Percentiles rank a stretch among this genome's conserved stretches.
Evolutionary conservation across 306 rosid genomes (phyloP).

Genomic region (Gillenia trifoliata): DNA sequence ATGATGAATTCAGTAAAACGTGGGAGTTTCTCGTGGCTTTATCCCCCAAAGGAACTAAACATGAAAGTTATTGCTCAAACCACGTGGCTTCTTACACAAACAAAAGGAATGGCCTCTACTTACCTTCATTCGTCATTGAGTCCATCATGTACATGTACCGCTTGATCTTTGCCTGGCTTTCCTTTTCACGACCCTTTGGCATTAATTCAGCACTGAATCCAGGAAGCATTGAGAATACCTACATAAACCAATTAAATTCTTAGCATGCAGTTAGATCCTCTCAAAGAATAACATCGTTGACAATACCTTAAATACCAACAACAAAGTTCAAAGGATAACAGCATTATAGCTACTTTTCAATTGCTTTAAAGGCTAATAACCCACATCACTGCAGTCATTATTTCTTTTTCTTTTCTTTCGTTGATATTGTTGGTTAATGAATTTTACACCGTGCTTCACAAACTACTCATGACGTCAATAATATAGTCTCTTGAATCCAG

Average conservation of each 20-base stretch:
- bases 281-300: not conserved
- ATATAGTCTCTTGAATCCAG: not conserved
- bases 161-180: slow-evolving; percentile 83
- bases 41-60: not conserved
- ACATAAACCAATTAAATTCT: slow-evolving; percentile 15
- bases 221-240: slow-evolving; percentile 85
- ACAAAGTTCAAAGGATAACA: not conserved
- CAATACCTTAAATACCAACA: no score
- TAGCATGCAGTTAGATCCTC: not conserved
- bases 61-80: not conserved
- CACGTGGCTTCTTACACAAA: not conserved
- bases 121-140: slow-evolving; percentile 91
- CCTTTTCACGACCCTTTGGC: slow-evolving; percentile 92
- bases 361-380: not conserved
- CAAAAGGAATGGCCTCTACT: slow-evolving; percentile 13
- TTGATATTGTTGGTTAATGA: not conserved
- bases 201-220: slow-evolving; percentile 69
- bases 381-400: not conserved
- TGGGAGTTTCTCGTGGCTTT: not conserved
- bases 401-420: not conserved
- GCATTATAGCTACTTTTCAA: not conserved
- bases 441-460: not conserved
- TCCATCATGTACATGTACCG: slow-evolving; percentile 99
- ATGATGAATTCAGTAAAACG: not conserved
- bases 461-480: not conserved